Base-by-base conservation (phyloP, 768 basidiomycete species). In the Mycena kentingensis region DNA sequence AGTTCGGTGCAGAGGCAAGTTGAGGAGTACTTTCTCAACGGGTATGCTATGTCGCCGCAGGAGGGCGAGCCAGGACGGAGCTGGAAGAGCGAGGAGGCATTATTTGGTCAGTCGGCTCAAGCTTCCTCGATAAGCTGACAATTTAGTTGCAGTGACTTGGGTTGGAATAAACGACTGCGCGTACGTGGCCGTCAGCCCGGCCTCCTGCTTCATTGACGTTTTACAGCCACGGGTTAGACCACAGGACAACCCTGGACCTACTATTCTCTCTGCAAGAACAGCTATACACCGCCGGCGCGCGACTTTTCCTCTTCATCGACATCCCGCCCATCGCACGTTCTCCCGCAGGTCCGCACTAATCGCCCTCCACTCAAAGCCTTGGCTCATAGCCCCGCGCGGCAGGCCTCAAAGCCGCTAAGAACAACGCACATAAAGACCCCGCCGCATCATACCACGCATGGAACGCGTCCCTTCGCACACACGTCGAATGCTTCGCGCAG, bases 101-200 rank as follows among this genome's bases (percentile, higher is more conserved):
- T 83, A 1, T 83, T 83, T 54, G 65, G 82, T 81, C 57, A 63
- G 74, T 52, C 15, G 18, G n/a, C 5, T 18, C 28, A 10, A 15
- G 22, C 24, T 28, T 18, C 11, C 5, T 26, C 25, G 11, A n/a
- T 25, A 18, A n/a, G 16, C 29, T 44, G 24, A 49, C 35, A 25
- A 27, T 28, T n/a, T n/a, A n/a, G 24, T 41, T 29, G 44, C 49
- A 85, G 83, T 82, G 5, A 83, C 79, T 3, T 86, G 82, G 82
- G 70, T 84, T 42, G 85, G 85, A 3, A 85, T 86, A 51, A 87
- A 87, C 52, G 85, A 86, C 66, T 78, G 79, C 72, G 79, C 73
- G 80, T 81, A 63, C 44, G 75, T 29, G 22, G 16, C 15, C 46
- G 24, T 45, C 54, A 37, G 45, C 28, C 26, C 22, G 21, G 54